Base-by-base conservation (phyloP, 257 asterid genomes). In the Solanum chilense region DNA sequence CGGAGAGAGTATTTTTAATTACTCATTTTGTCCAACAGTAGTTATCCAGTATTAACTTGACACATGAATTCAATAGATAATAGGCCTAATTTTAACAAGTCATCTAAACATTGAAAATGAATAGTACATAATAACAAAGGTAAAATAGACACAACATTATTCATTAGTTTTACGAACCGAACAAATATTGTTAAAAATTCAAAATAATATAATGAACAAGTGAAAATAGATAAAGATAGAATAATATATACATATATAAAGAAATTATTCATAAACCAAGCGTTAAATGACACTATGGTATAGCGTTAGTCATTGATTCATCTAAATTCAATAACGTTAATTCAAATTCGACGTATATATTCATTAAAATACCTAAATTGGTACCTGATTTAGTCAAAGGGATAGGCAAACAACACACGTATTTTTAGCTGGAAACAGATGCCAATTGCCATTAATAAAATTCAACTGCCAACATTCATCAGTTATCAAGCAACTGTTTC, bases 381-480 rank as follows among this genome's bases (percentile, higher is more conserved):
- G 62, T 52, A 52, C n/a, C n/a, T 73, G 9, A 73, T 37, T 73
- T 37, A 73, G 49, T 73, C 49, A 20, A 73, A 73, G 29, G 15
- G 49, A 73, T 37, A 21, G 31, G 31, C 82, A 37, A 74, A 74
- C 49, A 20, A 73, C 29, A 80, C 68, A 16, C 42, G 85, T 80
- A 9, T 29, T 69, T n/a, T 60, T 31, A 45, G 71, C 35, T 85
- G 82, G 71, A 25, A 68, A 9, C 4, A 23, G 35, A 21, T 31
- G 83, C n/a, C 64, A 56, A 56, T 73, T 73, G 73, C 42, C 60
- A 73, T 73, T 86, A 45, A 25, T 44, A 33, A 73, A 52, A 35
- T 49, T 15, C 75, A 86, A 86, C 85, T 86, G 15, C 85, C 42
- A 86, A 56, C 88, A 35, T 39, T 27, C 85, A 86, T 86, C 85